A percentile compares a stretch with the other conserved stretches of the same genome.
Conservation (phyloP, 371 early-diverging fungal genomes). For the Syncephalastrum sp. region DNA sequence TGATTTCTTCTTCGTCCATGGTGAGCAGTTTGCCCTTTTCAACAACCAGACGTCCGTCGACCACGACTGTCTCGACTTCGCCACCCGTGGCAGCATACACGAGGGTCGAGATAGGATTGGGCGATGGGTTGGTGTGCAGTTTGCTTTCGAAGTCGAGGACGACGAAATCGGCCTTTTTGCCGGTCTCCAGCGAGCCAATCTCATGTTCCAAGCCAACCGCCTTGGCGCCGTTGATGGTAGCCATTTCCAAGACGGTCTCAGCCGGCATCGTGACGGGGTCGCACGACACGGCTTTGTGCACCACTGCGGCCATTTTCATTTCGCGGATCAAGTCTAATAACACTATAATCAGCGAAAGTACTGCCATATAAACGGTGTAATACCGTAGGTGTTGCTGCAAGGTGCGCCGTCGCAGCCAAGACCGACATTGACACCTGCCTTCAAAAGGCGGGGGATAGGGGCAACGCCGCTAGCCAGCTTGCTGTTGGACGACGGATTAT, state of each 20-base stretch:
- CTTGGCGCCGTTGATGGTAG: slow-evolving; percentile 28
- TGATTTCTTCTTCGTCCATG: slow-evolving; percentile 21
- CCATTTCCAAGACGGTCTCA: slow-evolving; percentile 26
- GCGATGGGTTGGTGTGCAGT: slow-evolving; percentile 18
- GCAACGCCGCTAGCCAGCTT: slow-evolving; percentile 25
- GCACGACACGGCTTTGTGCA: slow-evolving; percentile 24
- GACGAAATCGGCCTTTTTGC: slow-evolving; percentile 31
- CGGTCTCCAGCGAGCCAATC: slow-evolving; percentile 22
- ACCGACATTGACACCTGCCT: slow-evolving; percentile 20
- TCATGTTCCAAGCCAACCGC: slow-evolving; percentile 26
- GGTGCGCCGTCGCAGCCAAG: slow-evolving; percentile 26
- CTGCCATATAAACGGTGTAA: neutral
- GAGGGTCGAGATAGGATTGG: slow-evolving; percentile 10
- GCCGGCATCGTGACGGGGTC: slow-evolving; percentile 24
- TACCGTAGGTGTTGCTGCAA: slow-evolving; percentile 20
- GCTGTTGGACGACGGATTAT: slow-evolving; percentile 24
- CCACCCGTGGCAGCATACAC: slow-evolving; percentile 24
- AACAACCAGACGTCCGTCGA: slow-evolving; percentile 21
- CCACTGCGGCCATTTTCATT: slow-evolving; percentile 24
- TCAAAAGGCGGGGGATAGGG: slow-evolving; percentile 18
- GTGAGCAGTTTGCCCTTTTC: slow-evolving; percentile 20
- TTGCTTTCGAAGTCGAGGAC: slow-evolving; percentile 24
- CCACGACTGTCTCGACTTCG: slow-evolving; percentile 19
- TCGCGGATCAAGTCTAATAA: slow-evolving; percentile 19
- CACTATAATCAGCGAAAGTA: neutral